Percentiles rank a stretch among this genome's conserved stretches.
These are phyloP conservation scores for Streptanthus diversifolius DNA, from an alignment of 345 rosid genomes.

Conservation along the genomic window DNA sequence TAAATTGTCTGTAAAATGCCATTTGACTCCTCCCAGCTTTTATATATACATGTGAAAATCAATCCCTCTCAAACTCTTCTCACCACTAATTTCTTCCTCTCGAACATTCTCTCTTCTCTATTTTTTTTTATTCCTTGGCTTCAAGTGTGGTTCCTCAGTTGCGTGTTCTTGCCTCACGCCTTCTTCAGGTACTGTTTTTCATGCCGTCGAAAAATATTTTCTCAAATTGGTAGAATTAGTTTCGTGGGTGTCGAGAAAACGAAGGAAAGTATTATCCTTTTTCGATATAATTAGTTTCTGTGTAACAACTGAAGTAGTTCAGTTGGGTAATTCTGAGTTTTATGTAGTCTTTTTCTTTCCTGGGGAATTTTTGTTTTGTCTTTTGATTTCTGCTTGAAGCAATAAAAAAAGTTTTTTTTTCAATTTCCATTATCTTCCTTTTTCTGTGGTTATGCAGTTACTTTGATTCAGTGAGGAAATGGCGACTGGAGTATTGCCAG, in stretches of 20 bases:
- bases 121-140: conserved; percentile 7
- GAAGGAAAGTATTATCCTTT: background rate
- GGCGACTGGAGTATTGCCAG: conserved; percentile 74
- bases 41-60: conserved; percentile 13
- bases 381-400: background rate
- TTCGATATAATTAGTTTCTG: background rate
- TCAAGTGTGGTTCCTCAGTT: conserved; percentile 3
- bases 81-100: conserved; percentile 42
- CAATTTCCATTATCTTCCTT: background rate
- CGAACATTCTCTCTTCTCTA: conserved; percentile 32
- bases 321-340: conserved; percentile 4
- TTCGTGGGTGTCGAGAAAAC: conserved; percentile 14
- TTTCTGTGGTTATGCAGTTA: conserved; percentile 25
- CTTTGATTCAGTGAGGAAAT: conserved; percentile 32
- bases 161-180: background rate
- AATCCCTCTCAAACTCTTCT: conserved; percentile 34
- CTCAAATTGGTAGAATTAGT: background rate
- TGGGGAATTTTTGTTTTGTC: background rate
- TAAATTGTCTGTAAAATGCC: background rate
- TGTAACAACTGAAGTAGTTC: background rate
- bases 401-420: no score
- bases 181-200: conserved; percentile 15
- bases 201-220: background rate
- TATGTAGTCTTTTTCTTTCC: background rate
- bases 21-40: background rate